These are phyloP conservation scores for Vitis hybrid DNA, from an alignment of 177 flowering plant species.

Conservation along the genomic window DNA sequence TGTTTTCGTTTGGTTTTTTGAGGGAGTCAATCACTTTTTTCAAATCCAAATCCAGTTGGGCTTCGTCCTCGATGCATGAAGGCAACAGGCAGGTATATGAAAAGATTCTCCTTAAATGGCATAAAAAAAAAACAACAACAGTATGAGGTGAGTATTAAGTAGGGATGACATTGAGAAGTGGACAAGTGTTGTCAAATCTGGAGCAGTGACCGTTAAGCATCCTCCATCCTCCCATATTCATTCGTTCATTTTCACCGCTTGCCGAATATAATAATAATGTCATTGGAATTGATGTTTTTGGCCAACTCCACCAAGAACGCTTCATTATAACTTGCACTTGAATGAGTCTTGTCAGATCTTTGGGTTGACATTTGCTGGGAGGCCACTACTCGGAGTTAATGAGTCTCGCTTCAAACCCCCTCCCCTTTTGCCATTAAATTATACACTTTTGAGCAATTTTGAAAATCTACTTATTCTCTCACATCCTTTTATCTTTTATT, in stretches of 20 bases:
- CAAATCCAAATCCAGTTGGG: background rate
- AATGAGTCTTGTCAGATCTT: no score
- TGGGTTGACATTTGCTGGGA: no score
- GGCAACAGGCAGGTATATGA: background rate
- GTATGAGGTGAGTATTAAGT: background rate
- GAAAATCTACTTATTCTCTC: no score
- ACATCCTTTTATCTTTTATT: no score
- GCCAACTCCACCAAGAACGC: no score
- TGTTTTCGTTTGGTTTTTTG: background rate
- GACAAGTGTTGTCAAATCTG: background rate
- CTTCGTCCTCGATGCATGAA: background rate
- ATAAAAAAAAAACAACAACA: background rate
- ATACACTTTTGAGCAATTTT: no score
- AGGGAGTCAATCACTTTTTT: background rate
- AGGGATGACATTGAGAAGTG: background rate
- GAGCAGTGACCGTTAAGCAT: constrained; percentile 3
- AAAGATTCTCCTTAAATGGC: background rate
- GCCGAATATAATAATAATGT: no score
- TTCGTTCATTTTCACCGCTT: background rate
- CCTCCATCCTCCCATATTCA: background rate
- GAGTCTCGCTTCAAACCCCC: no score
- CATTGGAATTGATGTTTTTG: no score
- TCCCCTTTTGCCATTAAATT: no score
- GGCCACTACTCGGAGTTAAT: no score
- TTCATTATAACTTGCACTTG: no score